Percentiles rank a stretch among this genome's conserved stretches.
These are phyloP conservation scores for Ophiostoma sp. DNA, from an alignment of 2,329 filamentous ascomycete species.

Conservation along the genomic window DNA sequence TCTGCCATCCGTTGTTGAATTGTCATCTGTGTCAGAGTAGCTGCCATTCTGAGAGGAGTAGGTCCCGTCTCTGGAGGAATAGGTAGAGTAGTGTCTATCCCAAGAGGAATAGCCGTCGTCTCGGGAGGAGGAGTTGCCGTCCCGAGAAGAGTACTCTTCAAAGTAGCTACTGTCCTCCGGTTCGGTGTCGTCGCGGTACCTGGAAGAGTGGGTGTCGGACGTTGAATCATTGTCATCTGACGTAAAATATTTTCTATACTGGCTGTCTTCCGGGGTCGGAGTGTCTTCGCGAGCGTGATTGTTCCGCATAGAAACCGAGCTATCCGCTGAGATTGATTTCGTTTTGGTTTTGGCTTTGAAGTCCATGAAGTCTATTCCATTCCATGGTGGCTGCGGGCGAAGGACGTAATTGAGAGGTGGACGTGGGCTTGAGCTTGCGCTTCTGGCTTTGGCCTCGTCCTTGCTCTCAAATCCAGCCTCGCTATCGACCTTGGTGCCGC, in stretches of 20 bases:
- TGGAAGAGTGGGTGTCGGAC: no score
- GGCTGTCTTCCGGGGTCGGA: not conserved
- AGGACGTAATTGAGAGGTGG: not conserved
- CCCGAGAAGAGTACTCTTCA: no score
- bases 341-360: not conserved
- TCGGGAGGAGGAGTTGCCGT: no score
- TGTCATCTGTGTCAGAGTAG: no score
- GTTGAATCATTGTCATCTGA: not conserved
- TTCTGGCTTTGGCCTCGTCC: not conserved
- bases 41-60: no score
- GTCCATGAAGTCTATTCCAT: not conserved
- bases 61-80: no score
- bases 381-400: not conserved
- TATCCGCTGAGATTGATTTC: not conserved
- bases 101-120: no score
- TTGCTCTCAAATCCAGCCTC: not conserved
- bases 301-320: not conserved
- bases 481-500: not conserved
- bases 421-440: not conserved
- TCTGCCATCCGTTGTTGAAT: no score
- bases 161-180: no score
- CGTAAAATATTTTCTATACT: not conserved
- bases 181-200: not conserved
- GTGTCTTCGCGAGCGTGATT: not conserved
- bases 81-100: no score